Base-by-base conservation (phyloP, 2,329 filamentous ascomycete species). In the Talaromyces albobiverticillius region DNA sequence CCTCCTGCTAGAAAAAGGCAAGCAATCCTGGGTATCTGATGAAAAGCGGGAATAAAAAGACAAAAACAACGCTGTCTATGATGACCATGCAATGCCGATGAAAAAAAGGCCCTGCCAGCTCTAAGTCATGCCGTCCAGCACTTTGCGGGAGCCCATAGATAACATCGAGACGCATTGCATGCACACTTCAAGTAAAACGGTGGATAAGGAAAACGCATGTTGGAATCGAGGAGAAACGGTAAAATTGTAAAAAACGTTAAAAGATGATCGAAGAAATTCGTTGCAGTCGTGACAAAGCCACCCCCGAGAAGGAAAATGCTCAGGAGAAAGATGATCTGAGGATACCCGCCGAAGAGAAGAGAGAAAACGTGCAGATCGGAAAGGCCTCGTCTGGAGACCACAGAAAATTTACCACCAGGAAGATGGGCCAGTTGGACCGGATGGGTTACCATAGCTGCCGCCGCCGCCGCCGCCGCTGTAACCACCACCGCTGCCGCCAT, bases 61-160 rank as follows among this genome's bases (percentile, higher is more conserved):
- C 50, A 72, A 73, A 71, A 67, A 70, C 72, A 78, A 77, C 75
- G 76, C 76, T 76, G 71, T 79, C 76, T 79, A 78, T 78, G 71
- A 74, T 75, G 69, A 72, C 70, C 71, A 74, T 72, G 71, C 71
- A 73, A 70, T 67, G 65, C 67, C 64, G 65, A 67, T 63, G 63
- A 64, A 41, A 61, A 61, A 67, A 32, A 32, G 25, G 64, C 65
- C 66, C 62, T 61, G 58, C 60, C 59, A 59, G 59, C 59, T 60
- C 56, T 60, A 53, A 52, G 54, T 51, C 38, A 46, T 56, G 57
- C 63, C 58, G 58, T 61, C 60, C 60, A 59, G 57, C 59, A 67
- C 64, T 64, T 67, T 61, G 53, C 59, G 62, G 59, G 59, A 63
- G 46, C 46, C 41, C 51, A 40, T 42, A 26, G 20, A 50, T 23